Percentiles rank a stretch among this genome's conserved stretches.
Evolutionary conservation across 768 basidiomycete species (phyloP).

Genomic region (Serpula lacrymans): DNA sequence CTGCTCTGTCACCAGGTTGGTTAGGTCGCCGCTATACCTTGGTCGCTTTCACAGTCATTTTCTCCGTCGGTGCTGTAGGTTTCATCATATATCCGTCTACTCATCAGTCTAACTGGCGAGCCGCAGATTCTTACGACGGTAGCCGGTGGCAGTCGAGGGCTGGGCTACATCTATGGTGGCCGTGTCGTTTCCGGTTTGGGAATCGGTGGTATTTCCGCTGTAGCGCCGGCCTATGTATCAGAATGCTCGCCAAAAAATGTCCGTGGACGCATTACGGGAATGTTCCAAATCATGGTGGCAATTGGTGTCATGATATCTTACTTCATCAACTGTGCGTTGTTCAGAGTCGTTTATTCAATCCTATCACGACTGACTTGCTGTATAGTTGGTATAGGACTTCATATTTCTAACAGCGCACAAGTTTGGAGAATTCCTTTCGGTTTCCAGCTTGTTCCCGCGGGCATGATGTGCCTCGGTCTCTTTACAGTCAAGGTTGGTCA

Average conservation of each 20-base stretch:
- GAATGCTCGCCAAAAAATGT: constrained; percentile 87
- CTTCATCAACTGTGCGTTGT: constrained; percentile 67
- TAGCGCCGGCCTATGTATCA: constrained; percentile 82
- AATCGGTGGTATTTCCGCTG: constrained; percentile 79
- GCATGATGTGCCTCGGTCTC: constrained; percentile 64
- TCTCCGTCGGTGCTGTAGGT: constrained; percentile 66
- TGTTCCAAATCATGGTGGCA: constrained; percentile 86
- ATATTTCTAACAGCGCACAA: constrained; percentile 42
- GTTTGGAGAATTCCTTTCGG: constrained; percentile 76
- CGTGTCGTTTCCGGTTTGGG: constrained; percentile 79
- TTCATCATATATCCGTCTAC: neutral
- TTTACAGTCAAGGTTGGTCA: constrained; percentile 54
- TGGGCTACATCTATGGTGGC: constrained; percentile 74
- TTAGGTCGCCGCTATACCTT: constrained; percentile 69
- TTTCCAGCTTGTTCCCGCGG: constrained; percentile 72
- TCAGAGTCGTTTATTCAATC: constrained; percentile 10
- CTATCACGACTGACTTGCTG: constrained; percentile 2
- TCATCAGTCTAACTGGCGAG: neutral
- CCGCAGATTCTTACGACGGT: constrained; percentile 66
- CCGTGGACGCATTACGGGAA: constrained; percentile 79
- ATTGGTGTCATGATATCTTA: constrained; percentile 84
- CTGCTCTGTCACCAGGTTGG: constrained; percentile 35
- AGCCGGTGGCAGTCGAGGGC: constrained; percentile 51
- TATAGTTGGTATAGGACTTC: constrained; percentile 57
- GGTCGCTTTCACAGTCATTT: constrained; percentile 57